Evolutionary conservation across 2,329 filamentous ascomycete species (phyloP).

Genomic region (Trichoderma guizhouense): DNA sequence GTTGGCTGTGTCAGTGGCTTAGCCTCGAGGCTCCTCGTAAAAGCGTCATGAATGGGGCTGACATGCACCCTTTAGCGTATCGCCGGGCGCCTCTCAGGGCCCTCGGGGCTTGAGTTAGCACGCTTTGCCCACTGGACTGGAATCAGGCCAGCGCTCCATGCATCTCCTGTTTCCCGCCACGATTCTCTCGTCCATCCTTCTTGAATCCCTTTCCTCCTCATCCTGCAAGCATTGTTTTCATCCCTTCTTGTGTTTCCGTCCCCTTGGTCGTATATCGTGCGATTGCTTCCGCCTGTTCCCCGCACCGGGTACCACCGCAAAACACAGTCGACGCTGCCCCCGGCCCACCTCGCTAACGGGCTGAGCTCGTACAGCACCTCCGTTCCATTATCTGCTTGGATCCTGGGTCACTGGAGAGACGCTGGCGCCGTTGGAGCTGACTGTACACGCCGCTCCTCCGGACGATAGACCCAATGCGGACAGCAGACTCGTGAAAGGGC

Average conservation of each 20-base stretch:
- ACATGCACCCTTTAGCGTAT: slow-evolving; percentile 8
- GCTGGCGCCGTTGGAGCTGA: not conserved
- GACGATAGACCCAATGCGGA: slow-evolving; percentile 9
- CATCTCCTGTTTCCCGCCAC: not conserved
- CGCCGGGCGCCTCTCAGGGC: slow-evolving; percentile 5
- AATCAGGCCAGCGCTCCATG: not conserved
- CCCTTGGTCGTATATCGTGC: not conserved
- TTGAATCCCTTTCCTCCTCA: not conserved
- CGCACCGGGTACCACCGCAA: not conserved
- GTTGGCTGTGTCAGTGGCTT: slow-evolving; percentile 15
- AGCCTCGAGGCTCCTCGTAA: slow-evolving; percentile 8
- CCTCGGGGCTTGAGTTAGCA: not conserved
- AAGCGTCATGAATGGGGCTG: slow-evolving; percentile 13
- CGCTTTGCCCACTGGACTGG: not conserved
- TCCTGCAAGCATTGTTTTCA: not conserved
- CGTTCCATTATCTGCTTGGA: slow-evolving; percentile 12
- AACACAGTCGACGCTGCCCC: not conserved
- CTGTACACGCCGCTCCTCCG: slow-evolving; percentile 4
- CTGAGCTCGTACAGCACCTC: not conserved
- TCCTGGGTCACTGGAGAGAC: slow-evolving; percentile 15
- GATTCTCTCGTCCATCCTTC: not conserved
- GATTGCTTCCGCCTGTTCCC: not conserved
- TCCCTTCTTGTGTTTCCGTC: not conserved
- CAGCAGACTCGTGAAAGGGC: slow-evolving; percentile 3
- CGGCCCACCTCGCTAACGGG: slow-evolving; percentile 15